Base-by-base conservation (phyloP, 2,329 filamentous ascomycete species). In the Botrytis deweyae region DNA sequence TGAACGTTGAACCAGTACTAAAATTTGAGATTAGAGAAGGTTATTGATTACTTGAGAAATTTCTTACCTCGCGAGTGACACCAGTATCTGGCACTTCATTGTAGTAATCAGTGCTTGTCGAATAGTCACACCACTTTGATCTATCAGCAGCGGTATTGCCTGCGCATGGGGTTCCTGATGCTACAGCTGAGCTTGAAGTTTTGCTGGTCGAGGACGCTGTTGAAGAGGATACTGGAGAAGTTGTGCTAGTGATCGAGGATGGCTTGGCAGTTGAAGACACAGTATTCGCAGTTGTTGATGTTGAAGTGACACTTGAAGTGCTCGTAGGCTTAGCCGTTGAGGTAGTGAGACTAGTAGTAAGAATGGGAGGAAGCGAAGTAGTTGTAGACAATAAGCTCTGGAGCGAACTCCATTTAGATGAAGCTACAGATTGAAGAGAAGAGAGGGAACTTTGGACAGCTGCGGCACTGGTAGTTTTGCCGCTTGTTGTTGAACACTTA, bases 91-190 rank as follows among this genome's bases (percentile, higher is more conserved):
- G 82, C 18, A 76, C 78, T 22, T 79, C 78, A n/a, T 77, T 76
- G n/a, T 78, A 79, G 74, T 82, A 83, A 68, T 84, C 80, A 3
- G 82, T 85, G 59, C 83, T 80, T 68, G 87, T 82, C 59, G 83
- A 84, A 74, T 84, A 85, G 59, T 86, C 81, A 38, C 86, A 85
- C 86, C 86, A 86, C 58, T 75, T 74, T 18, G 74, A 74, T 22
- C 76, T 68, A 72, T 76, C 73, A 20, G 42, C 52, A 14, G 74
- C 75, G 69, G 74, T 36, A 58, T 74, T 55, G 4, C 68, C 68
- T 20, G 68, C 68, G 62, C 68, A 70, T 62, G 68, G 66, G 40
- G 49, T 68, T 68, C 66, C 66, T 68, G 16, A 38, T 40, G 66
- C n/a, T 55, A 14, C n/a, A 22, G 14, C 18, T 0, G 49, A 68